A percentile compares a stretch with the other conserved stretches of the same genome.
Evolutionary conservation across 768 basidiomycete species (phyloP).

Genomic region (Mycena epipterygia): DNA sequence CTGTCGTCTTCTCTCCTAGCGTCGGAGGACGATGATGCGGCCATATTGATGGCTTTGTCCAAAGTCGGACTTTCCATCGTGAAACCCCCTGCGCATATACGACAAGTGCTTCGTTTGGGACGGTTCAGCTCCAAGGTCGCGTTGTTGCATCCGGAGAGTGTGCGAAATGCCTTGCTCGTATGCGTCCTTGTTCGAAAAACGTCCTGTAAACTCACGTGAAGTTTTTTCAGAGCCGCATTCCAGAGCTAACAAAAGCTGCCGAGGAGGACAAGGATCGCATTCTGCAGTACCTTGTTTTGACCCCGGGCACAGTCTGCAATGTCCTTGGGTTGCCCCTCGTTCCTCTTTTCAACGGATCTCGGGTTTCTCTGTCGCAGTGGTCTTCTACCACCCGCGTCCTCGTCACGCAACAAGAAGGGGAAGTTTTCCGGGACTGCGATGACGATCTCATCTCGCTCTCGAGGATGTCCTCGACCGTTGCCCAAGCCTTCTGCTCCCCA

Average conservation of each 20-base stretch:
- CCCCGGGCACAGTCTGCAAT: constrained; percentile 22
- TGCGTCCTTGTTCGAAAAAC: background rate
- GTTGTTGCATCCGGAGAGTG: constrained; percentile 14
- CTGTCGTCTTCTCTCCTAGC: constrained; percentile 35
- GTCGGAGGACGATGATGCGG: constrained; percentile 8
- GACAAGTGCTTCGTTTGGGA: background rate
- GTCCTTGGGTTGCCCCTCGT: constrained; percentile 33
- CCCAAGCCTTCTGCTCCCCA: constrained; percentile 7
- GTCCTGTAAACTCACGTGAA: background rate
- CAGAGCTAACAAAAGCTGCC: background rate
- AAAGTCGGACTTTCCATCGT: constrained; percentile 26
- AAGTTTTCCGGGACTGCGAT: constrained; percentile 27
- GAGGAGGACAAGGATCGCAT: constrained; percentile 28
- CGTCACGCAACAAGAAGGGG: constrained; percentile 26
- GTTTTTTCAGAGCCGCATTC: constrained; percentile 12
- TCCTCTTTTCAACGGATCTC: constrained; percentile 24
- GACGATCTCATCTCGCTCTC: constrained; percentile 28
- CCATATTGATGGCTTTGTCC: constrained; percentile 17
- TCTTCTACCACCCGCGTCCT: background rate
- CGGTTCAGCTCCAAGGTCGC: too few species aligned
- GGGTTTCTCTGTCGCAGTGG: constrained; percentile 20
- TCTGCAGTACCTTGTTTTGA: constrained; percentile 32
- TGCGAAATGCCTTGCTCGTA: constrained; percentile 24
- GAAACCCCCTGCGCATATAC: constrained; percentile 13
- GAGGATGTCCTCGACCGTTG: constrained; percentile 12